A percentile compares a stretch with the other conserved stretches of the same genome.
phyloP scores from a whole-genome alignment of 2,329 filamentous ascomycete species.

The Beauveria pseudobassiana region DNA sequence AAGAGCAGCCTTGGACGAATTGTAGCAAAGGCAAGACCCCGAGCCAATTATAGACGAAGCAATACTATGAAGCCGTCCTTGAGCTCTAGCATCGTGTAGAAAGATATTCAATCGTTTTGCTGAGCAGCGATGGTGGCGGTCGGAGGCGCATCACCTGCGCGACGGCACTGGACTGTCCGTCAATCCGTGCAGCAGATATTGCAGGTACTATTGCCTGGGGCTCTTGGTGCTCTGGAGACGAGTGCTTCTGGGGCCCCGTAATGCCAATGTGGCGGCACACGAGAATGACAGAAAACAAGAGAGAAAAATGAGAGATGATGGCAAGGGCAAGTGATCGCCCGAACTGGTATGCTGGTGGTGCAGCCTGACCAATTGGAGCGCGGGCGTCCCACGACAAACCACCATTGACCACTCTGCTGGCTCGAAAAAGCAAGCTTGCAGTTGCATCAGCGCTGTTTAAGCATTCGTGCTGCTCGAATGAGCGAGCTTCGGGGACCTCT shows the following conservation, averaged over 20 bases:
- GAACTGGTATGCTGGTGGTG: conserved; percentile 15
- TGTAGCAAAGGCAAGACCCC: not conserved
- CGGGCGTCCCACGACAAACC: conserved; percentile 1
- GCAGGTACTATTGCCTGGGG: not conserved
- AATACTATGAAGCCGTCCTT: not conserved
- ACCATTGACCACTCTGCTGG: conserved; percentile 1
- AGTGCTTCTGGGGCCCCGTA: not conserved
- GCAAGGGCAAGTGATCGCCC: conserved; percentile 14
- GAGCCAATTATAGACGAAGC: not conserved
- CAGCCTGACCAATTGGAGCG: conserved; percentile 1
- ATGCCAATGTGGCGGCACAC: conserved; percentile 3
- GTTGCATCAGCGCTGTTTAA: not conserved
- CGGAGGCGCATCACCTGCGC: not conserved
- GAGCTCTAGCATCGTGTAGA: not conserved
- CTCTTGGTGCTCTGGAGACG: not conserved
- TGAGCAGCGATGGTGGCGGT: not conserved
- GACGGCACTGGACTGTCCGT: not conserved
- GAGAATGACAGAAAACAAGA: conserved; percentile 1
- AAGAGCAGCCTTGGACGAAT: not conserved
- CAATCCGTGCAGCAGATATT: not conserved
- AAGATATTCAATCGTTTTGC: not conserved
- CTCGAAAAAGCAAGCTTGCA: conserved; percentile 4
- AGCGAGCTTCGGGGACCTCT: not conserved
- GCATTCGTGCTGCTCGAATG: not conserved
- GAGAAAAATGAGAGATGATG: conserved; percentile 16